Conservation (phyloP, 192 early-diverging fungal genomes). For the Paraglomus brasilianum region DNA sequence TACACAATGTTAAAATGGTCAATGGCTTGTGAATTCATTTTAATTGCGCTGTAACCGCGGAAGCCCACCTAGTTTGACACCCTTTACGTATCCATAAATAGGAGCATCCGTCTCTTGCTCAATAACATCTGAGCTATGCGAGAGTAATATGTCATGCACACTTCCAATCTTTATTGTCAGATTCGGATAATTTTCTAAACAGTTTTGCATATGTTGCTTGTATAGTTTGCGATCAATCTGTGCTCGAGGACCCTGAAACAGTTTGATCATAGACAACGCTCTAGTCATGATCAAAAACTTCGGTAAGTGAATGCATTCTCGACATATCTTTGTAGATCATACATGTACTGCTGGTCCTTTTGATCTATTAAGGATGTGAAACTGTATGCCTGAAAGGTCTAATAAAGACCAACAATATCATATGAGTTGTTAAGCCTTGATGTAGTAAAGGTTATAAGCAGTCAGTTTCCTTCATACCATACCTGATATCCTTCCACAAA, state of each 20-base stretch:
- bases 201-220: constrained; percentile 69
- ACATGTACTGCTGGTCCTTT: constrained; percentile 81
- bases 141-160: constrained; percentile 71
- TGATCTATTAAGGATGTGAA: constrained; percentile 76
- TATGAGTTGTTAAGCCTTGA: no score
- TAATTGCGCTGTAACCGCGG: not conserved
- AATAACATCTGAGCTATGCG: constrained; percentile 39
- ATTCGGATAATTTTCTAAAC: constrained; percentile 63
- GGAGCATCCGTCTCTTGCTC: no score
- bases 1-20: not conserved
- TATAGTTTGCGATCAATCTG: constrained; percentile 81
- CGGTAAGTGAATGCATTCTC: not conserved
- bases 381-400: constrained; percentile 80
- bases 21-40: not conserved
- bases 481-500: constrained; percentile 74
- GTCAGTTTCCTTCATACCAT: not conserved
- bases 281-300: not conserved
- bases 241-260: constrained; percentile 65
- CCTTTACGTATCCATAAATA: constrained; percentile 48
- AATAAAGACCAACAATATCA: not conserved
- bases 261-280: not conserved
- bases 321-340: constrained; percentile 6
- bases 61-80: constrained; percentile 61
- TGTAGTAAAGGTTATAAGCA: not conserved
- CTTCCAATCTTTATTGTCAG: constrained; percentile 65